Evolutionary conservation across 2,329 filamentous ascomycete species (phyloP).

Genomic region (Fulvia fulva): DNA sequence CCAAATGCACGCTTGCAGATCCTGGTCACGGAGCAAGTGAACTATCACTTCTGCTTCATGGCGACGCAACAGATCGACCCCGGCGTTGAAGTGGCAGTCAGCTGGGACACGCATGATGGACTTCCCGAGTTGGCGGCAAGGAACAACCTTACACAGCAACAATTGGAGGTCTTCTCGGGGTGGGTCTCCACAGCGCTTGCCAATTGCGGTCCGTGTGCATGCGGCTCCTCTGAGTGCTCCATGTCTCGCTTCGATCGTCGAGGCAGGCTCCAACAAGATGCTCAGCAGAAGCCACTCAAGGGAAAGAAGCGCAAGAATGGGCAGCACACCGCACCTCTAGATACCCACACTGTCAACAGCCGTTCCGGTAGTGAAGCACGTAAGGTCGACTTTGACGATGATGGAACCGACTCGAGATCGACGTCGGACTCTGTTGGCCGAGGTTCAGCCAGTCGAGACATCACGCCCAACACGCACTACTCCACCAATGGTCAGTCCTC

Average conservation of each 20-base stretch:
- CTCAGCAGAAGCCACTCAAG: slow-evolving; percentile 36
- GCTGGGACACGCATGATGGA: slow-evolving; percentile 51
- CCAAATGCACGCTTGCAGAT: slow-evolving; percentile 88
- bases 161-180: slow-evolving; percentile 44
- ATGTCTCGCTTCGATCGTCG: slow-evolving; percentile 36
- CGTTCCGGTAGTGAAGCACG: slow-evolving; percentile 57
- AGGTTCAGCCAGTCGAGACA: slow-evolving; percentile 57
- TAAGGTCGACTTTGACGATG: slow-evolving; percentile 49
- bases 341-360: slow-evolving; percentile 53
- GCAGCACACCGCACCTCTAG: slow-evolving; percentile 51
- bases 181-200: slow-evolving; percentile 69
- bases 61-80: slow-evolving; percentile 73
- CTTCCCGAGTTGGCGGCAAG: slow-evolving; percentile 20
- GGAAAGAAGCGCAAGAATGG: slow-evolving; percentile 48
- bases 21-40: slow-evolving; percentile 69
- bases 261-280: slow-evolving; percentile 19
- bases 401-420: slow-evolving; percentile 56
- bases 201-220: slow-evolving; percentile 77
- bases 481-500: slow-evolving; percentile 41
- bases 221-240: slow-evolving; percentile 46
- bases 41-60: slow-evolving; percentile 91
- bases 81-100: slow-evolving; percentile 64
- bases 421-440: slow-evolving; percentile 54
- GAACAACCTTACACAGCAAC: slow-evolving; percentile 19
- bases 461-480: slow-evolving; percentile 55